Base-by-base conservation (phyloP, 1,284 basidiomycete species). In the Rhodotorula sp. region DNA sequence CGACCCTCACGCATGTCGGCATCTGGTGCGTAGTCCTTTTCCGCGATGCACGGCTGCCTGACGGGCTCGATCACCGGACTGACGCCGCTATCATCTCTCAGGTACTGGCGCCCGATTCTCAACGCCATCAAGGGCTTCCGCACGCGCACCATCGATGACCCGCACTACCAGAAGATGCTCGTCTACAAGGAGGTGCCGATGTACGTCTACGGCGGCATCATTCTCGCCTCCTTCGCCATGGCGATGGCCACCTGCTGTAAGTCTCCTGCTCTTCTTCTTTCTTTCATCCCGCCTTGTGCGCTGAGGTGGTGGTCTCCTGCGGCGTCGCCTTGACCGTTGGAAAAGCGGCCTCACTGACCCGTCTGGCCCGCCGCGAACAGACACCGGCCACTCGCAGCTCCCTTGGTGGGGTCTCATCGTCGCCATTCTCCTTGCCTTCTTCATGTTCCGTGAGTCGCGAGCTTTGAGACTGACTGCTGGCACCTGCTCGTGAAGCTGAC, bases 161-260 rank as follows among this genome's bases (percentile, higher is more conserved):
- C 17, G 84, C 87, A 61, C 84, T 88, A 86, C 78, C 72, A 80
- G 49, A 80, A 80, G 49, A 80, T 88, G 67, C 81, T 64, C 49
- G 52, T 56, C 58, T 88, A 88, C 80, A 81, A 82, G 61, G 86
- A 86, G 71, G 86, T 87, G 7, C 87, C 87, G 7, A 85, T 85
- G 80, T 88, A 85, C 85, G 88, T 88, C 87, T 89, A 87, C 80
- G 77, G 84, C 41, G 76, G 85, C 0, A 86, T 89, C 80, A 80
- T 88, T 54, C 84, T 86, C 27, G 87, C 85, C 19, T 85, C 84
- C 0, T 77, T 85, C 46, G 75, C 82, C 10, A 81, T 84, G 34
- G 87, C 87, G 19, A 82, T 88, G 75, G 70, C 66, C 48, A 67
- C 64, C 17, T 59, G 64, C 62, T 65, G 42, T 59, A 21, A 27